phyloP scores from a whole-genome alignment of 768 basidiomycete species.

The Sarcomyxa edulis region DNA sequence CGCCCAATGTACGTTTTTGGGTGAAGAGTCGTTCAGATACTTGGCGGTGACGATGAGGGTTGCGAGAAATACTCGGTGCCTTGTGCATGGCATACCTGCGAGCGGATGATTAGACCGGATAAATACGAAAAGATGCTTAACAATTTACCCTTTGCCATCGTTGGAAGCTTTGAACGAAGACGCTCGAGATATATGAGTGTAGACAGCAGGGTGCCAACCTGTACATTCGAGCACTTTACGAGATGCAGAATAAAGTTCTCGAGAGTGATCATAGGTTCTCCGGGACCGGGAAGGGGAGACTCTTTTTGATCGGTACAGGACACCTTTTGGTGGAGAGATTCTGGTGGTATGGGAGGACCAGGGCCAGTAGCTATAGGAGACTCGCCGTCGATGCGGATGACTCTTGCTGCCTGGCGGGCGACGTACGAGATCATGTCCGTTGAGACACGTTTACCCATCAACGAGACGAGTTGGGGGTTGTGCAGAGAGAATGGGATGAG shows the following conservation, averaged over 20 bases:
- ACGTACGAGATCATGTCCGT: slow-evolving; percentile 84
- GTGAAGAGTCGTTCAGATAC: slow-evolving; percentile 94
- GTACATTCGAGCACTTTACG: slow-evolving; percentile 79
- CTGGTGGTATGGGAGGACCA: slow-evolving; percentile 60
- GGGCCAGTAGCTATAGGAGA: slow-evolving; percentile 23
- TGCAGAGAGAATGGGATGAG: slow-evolving; percentile 74
- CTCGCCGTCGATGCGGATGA: slow-evolving; percentile 68
- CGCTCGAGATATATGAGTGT: slow-evolving; percentile 92
- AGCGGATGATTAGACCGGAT: slow-evolving; percentile 8
- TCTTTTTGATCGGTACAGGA: slow-evolving; percentile 27
- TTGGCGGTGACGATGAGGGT: slow-evolving; percentile 94
- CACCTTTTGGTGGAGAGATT: slow-evolving; percentile 50
- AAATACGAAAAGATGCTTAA: slow-evolving; percentile 3
- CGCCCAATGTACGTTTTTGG: slow-evolving; percentile 94
- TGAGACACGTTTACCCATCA: slow-evolving; percentile 74
- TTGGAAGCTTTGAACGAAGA: slow-evolving; percentile 72
- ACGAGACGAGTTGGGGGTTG: slow-evolving; percentile 73
- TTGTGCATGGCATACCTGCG: slow-evolving; percentile 81
- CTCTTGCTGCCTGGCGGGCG: slow-evolving; percentile 69
- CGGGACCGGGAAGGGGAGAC: slow-evolving; percentile 9
- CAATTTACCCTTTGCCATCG: slow-evolving; percentile 75
- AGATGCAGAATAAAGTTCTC: slow-evolving; percentile 83
- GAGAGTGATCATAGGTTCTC: slow-evolving; percentile 45
- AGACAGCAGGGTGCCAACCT: slow-evolving; percentile 84
- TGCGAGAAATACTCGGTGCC: slow-evolving; percentile 94